Conservation (phyloP, 2,329 filamentous ascomycete genomes). For the Ophiosphaerella korrae region DNA sequence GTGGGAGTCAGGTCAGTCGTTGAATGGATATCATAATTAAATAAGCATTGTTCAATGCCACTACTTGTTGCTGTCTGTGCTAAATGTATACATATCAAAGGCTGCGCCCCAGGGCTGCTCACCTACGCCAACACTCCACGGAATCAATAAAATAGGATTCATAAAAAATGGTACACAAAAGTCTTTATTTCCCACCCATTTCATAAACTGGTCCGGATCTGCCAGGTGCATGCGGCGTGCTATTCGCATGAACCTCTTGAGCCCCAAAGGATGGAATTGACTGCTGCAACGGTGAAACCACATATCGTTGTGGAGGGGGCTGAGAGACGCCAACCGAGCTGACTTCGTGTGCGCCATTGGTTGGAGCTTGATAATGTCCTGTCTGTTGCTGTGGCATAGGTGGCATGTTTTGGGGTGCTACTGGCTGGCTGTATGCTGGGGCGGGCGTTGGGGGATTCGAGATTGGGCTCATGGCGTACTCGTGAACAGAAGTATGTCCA, state of each 20-base stretch:
- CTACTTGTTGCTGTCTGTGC: no score
- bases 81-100: no score
- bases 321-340: neutral
- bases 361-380: neutral
- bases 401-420: neutral
- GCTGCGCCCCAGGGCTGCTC: no score
- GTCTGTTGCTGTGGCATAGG: slow-evolving; percentile 6
- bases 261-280: slow-evolving; percentile 10
- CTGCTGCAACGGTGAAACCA: slow-evolving; percentile 5
- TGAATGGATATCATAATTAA: no score
- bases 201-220: slow-evolving; percentile 20
- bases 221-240: slow-evolving; percentile 9
- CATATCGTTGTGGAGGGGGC: neutral
- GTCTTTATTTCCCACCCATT: slow-evolving; percentile 10
- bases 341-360: slow-evolving; percentile 1
- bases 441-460: slow-evolving; percentile 31
- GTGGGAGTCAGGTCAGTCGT: no score
- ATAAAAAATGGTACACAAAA: neutral
- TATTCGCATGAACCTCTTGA: slow-evolving; percentile 28
- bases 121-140: neutral
- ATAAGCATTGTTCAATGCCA: no score
- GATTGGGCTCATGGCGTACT: slow-evolving; percentile 20
- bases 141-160: neutral
- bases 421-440: slow-evolving; percentile 28
- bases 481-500: slow-evolving; percentile 20